phyloP scores from a whole-genome alignment of 768 basidiomycete species.

The Psilocybe sp. region DNA sequence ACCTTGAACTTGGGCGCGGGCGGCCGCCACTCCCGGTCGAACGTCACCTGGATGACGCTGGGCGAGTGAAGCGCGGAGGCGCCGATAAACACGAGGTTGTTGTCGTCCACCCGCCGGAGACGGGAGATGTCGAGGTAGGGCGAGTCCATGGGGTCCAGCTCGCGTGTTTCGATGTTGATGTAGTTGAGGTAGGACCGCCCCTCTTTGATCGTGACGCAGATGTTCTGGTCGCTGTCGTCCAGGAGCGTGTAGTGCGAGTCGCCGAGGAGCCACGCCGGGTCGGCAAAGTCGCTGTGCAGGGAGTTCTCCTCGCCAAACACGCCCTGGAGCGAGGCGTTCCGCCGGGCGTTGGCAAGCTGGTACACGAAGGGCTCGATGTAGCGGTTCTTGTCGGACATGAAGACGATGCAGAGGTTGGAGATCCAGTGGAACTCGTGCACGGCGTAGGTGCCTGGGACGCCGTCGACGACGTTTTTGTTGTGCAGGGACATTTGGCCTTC shows the following conservation, averaged over 20 bases:
- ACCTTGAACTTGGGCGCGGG: conserved; percentile 4
- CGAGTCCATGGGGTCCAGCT: conserved; percentile 4
- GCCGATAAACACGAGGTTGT: conserved; percentile 5
- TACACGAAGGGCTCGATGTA: conserved; percentile 6
- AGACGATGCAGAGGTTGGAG: conserved; percentile 56
- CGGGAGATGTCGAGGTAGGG: conserved; percentile 6
- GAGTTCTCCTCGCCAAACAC: conserved; percentile 3
- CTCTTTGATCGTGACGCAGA: conserved; percentile 4
- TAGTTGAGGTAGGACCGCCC: conserved; percentile 5
- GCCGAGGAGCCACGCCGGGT: conserved; percentile 4
- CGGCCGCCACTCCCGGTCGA: conserved; percentile 5
- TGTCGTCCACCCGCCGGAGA: conserved; percentile 5
- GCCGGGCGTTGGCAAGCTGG: neutral
- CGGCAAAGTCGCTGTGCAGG: conserved; percentile 5
- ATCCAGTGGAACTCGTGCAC: conserved; percentile 45
- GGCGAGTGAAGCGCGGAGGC: neutral
- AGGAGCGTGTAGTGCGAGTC: conserved; percentile 3
- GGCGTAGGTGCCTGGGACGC: conserved; percentile 40
- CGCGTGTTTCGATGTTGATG: neutral
- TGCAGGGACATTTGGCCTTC: conserved; percentile 21
- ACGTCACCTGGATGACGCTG: conserved; percentile 4
- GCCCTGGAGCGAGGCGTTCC: neutral
- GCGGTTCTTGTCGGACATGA: conserved; percentile 3
- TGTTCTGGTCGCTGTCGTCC: conserved; percentile 1
- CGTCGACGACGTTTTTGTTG: conserved; percentile 23